Evolutionary conservation across 306 rosid genomes (phyloP).

Genomic region (Acacia acuminata): DNA sequence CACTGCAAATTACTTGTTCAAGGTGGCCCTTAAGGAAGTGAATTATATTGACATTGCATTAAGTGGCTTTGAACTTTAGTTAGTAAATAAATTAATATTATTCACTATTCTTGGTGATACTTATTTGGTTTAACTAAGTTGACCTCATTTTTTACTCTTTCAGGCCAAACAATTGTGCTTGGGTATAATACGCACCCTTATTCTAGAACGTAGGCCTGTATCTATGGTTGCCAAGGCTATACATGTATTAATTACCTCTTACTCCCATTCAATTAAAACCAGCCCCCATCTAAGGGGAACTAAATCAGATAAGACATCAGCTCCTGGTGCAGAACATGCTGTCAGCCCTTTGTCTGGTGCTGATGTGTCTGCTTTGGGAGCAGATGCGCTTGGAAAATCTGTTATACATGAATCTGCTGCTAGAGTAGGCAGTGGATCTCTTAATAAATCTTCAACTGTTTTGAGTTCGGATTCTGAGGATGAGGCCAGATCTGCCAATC

Average conservation of each 20-base stretch:
- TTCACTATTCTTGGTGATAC: not conserved
- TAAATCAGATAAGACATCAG: constrained; percentile 58
- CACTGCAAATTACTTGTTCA: constrained; percentile 6
- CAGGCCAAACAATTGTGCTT: constrained; percentile 95
- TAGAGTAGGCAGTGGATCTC: constrained; percentile 47
- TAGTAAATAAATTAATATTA: not conserved
- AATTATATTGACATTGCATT: constrained; percentile 14
- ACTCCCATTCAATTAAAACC: constrained; percentile 65
- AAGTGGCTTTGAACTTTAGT: constrained; percentile 21
- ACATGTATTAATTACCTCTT: constrained; percentile 75
- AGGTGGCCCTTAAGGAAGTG: constrained; percentile 17
- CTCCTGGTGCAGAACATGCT: constrained; percentile 53
- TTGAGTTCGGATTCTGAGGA: constrained; percentile 67
- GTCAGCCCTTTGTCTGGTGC: constrained; percentile 40
- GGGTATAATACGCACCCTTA: constrained; percentile 65
- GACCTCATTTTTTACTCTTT: constrained; percentile 32
- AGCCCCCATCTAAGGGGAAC: constrained; percentile 58
- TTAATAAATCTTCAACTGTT: constrained; percentile 37
- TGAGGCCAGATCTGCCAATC: constrained; percentile 46
- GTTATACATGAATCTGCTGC: constrained; percentile 49
- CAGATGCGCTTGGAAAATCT: constrained; percentile 54
- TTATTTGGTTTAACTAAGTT: constrained; percentile 21
- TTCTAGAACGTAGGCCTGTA: constrained; percentile 85
- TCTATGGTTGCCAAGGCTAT: constrained; percentile 75
- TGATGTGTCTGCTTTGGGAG: constrained; percentile 48